These are phyloP conservation scores for Lobulomyces angularis DNA, from an alignment of 192 early-diverging fungal species.

Conservation along the genomic window DNA sequence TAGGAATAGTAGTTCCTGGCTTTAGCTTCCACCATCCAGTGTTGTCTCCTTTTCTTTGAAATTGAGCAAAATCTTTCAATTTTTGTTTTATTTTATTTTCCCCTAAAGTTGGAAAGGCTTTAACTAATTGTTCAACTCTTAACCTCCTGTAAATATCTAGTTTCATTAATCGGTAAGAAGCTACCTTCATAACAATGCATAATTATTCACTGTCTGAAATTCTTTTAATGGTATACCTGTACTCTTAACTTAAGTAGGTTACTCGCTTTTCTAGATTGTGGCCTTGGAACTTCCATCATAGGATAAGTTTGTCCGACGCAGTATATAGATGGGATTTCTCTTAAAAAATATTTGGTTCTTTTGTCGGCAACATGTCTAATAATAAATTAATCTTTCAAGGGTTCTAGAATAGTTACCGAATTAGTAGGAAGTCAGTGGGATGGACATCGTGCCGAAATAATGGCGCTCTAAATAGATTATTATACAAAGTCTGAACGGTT, in stretches of 20 bases:
- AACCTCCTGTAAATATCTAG: slow-evolving; percentile 63
- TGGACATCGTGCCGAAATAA: slow-evolving; percentile 63
- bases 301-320: slow-evolving; percentile 89
- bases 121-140: slow-evolving; percentile 61
- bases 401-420: slow-evolving; percentile 26
- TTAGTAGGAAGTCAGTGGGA: slow-evolving; percentile 72
- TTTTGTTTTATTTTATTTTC: slow-evolving; percentile 81
- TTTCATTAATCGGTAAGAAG: slow-evolving; percentile 75
- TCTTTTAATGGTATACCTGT: slow-evolving; percentile 38
- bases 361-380: slow-evolving; percentile 57
- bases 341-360: slow-evolving; percentile 71
- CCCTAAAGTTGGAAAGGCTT: slow-evolving; percentile 72
- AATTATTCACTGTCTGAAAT: neutral
- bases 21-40: slow-evolving; percentile 90
- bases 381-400: neutral
- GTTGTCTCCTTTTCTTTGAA: slow-evolving; percentile 70
- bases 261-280: slow-evolving; percentile 85
- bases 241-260: slow-evolving; percentile 73
- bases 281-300: slow-evolving; percentile 83
- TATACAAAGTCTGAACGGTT: slow-evolving; percentile 75
- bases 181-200: slow-evolving; percentile 17
- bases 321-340: slow-evolving; percentile 71
- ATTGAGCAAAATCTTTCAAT: slow-evolving; percentile 92
- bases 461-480: slow-evolving; percentile 90
- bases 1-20: slow-evolving; percentile 47